Evolutionary conservation across 1,284 basidiomycete species (phyloP).

Genomic region (Sporisorium iseilematis-ciliati): DNA sequence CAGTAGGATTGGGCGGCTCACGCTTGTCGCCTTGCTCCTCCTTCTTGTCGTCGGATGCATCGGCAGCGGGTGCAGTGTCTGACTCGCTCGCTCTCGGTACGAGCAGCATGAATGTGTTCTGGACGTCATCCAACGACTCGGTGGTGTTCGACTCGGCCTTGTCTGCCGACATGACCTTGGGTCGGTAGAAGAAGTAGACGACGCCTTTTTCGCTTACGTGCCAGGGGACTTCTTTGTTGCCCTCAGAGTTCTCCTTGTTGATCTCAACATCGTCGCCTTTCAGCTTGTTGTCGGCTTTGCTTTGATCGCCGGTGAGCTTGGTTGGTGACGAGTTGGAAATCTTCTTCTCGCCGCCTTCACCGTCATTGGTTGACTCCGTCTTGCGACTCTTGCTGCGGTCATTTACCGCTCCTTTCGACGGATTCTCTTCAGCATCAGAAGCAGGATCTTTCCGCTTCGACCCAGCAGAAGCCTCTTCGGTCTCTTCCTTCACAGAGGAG

Average conservation of each 20-base stretch:
- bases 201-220: conserved; percentile 41
- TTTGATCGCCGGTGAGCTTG: conserved; percentile 18
- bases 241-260: background rate
- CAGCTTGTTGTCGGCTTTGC: conserved; percentile 29
- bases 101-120: conserved; percentile 53
- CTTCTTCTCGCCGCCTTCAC: background rate
- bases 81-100: conserved; percentile 49
- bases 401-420: background rate
- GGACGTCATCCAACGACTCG: conserved; percentile 47
- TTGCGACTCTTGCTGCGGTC: conserved; percentile 27
- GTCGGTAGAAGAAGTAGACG: conserved; percentile 59
- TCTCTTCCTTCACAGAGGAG: background rate
- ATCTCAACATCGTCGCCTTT: conserved; percentile 34
- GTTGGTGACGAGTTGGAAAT: background rate
- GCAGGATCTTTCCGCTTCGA: conserved; percentile 26
- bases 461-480: conserved; percentile 10
- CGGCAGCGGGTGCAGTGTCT: conserved; percentile 32
- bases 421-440: background rate
- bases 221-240: conserved; percentile 30
- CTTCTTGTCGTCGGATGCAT: background rate
- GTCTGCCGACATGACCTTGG: conserved; percentile 49
- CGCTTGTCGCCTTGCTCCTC: conserved; percentile 35
- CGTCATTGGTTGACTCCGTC: conserved; percentile 4
- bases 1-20: conserved; percentile 42
- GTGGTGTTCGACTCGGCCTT: conserved; percentile 35